Conservation (phyloP, 2,329 filamentous ascomycete species). For the Pseudocercospora fijiensis region DNA sequence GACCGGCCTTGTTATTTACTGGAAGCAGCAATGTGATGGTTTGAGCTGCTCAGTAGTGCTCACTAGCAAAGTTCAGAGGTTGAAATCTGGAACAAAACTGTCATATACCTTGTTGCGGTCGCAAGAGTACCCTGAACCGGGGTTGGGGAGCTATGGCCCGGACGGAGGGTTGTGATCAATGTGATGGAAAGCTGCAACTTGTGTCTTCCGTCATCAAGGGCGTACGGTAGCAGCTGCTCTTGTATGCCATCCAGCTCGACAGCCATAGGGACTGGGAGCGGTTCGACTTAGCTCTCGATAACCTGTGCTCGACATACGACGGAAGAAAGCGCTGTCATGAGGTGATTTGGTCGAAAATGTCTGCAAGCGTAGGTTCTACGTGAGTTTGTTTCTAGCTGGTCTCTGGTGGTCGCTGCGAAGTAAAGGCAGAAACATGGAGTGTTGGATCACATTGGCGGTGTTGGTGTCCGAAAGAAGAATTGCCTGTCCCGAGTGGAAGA, state of each 20-base stretch:
- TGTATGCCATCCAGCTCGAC: background rate
- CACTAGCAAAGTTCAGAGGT: background rate
- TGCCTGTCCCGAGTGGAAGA: background rate
- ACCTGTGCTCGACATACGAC: background rate
- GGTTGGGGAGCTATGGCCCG: background rate
- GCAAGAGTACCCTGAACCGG: background rate
- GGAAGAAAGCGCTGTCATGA: background rate
- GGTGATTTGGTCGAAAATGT: background rate
- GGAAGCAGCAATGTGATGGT: background rate
- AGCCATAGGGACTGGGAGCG: background rate
- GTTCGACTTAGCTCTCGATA: background rate
- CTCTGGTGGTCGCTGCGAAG: background rate
- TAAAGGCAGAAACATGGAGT: constrained; percentile 4
- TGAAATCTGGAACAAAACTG: background rate
- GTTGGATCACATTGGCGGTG: background rate
- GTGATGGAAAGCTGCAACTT: background rate
- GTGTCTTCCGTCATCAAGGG: background rate
- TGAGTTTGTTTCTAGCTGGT: background rate
- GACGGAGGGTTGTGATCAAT: background rate
- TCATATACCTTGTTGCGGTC: background rate
- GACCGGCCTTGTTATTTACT: background rate
- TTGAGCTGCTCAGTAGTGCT: background rate
- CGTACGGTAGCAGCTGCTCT: background rate
- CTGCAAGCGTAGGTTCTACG: background rate
- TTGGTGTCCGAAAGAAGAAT: background rate